Base-by-base conservation (phyloP, 495 filamentous ascomycete species). In the Friedmanniomyces simplex region DNA sequence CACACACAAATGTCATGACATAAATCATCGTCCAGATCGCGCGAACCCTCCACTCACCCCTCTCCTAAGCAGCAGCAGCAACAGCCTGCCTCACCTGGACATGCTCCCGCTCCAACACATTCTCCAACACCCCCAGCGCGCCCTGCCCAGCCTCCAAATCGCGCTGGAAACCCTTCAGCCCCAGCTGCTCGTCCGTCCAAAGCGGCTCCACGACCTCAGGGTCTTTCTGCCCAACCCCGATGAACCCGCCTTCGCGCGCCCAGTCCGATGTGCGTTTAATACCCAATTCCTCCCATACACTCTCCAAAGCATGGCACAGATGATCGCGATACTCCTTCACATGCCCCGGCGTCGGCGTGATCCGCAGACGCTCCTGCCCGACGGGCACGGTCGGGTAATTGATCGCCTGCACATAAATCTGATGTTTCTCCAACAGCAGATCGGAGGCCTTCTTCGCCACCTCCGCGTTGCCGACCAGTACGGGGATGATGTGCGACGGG, bases 381-480 rank as follows among this genome's bases (percentile, higher is more conserved):
- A 91, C 87, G 1, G 93, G 93, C 1, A 98, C 93, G 53, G 93
- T 98, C 7, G 93, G 93, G 73, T 97, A 98, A 74, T 98, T 98
- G 78, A 98, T 97, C 55, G 88, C 88, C 72, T 98, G 93, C 14
- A 98, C 93, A 67, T 98, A 97, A 71, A 98, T 97, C 47, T 82
- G 82, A 71, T 93, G 84, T 56, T 93, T 82, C 58, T 88, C 82
- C 10, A 98, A 76, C 7, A 96, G 82, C 67, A 90, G 80, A 68
- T 98, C 93, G 26, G 83, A 89, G 7, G 94, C 93, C 63, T 83
- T 72, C 74, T 89, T 94, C 45, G 93, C 93, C n/a, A 95, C 74
- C 69, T 91, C 91, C 32, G 94, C 93, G 65, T 91, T 89, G 32
- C 93, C 93, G 45, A 98, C 93, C 7, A 98, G 78, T 45, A 96